Evolutionary conservation across 257 asterid genomes (phyloP).

Genomic region (Anisodus acutangulus): DNA sequence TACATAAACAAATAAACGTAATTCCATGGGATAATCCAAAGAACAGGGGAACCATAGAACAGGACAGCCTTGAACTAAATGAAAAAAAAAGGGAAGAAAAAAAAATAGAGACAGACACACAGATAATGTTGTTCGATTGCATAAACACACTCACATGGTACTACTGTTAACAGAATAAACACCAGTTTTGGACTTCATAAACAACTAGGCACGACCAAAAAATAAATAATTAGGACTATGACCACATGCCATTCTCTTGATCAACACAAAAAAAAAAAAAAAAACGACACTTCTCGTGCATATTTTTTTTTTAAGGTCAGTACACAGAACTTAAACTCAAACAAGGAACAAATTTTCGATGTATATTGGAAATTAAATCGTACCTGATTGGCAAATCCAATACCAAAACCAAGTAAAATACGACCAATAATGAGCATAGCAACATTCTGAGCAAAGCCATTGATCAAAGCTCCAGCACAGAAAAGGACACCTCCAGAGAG

Average conservation of each 20-base stretch:
- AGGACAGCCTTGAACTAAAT: not conserved
- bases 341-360: not conserved
- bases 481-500: slow-evolving; percentile 72
- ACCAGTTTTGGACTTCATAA: not conserved
- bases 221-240: slow-evolving; percentile 31
- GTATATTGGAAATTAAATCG: not conserved
- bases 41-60: not conserved
- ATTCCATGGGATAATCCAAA: slow-evolving; percentile 5
- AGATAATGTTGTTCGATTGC: not conserved
- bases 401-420: slow-evolving; percentile 77
- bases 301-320: not conserved
- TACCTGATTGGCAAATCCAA: slow-evolving; percentile 94
- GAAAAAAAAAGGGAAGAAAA: not conserved
- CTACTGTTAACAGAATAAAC: not conserved
- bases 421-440: slow-evolving; percentile 86
- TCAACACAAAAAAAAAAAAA: not conserved
- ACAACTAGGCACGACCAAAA: not conserved
- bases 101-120: not conserved
- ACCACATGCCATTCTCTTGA: slow-evolving; percentile 31
- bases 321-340: not conserved
- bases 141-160: not conserved
- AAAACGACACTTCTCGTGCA: not conserved
- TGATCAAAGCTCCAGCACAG: slow-evolving; percentile 74
- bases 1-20: not conserved
- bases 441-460: slow-evolving; percentile 64